phyloP scores from a whole-genome alignment of 1,139 yeast species.

The Geotrichum europaeum region DNA sequence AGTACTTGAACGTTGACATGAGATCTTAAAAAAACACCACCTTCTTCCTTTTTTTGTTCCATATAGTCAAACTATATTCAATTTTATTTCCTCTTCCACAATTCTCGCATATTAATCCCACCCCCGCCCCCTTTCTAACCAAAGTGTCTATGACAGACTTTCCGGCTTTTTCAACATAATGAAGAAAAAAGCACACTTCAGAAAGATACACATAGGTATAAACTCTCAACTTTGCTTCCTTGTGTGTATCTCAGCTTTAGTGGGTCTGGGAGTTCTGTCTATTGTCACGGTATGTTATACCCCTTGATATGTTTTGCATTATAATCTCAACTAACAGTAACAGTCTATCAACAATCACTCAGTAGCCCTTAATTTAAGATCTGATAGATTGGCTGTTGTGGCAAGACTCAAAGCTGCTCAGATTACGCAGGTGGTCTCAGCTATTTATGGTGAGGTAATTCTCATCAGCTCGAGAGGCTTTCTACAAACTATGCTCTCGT shows the following conservation, averaged over 20 bases:
- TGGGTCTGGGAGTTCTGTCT: constrained; percentile 65
- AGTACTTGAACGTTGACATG: too few relatives aligned
- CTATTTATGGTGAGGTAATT: constrained; percentile 54
- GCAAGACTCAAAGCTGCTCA: constrained; percentile 80
- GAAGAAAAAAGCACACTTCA: not conserved
- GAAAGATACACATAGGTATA: constrained; percentile 29
- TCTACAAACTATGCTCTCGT: constrained; percentile 28
- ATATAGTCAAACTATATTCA: too few relatives aligned
- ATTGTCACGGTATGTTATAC: constrained; percentile 49
- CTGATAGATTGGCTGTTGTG: constrained; percentile 67
- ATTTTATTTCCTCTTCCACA: too few relatives aligned
- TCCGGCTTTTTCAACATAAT: not conserved
- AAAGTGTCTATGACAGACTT: not conserved
- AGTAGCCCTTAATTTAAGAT: constrained; percentile 56
- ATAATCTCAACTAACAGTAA: not conserved
- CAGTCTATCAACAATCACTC: constrained; percentile 54
- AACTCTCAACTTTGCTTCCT: constrained; percentile 62
- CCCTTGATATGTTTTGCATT: constrained; percentile 10
- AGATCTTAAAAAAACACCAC: too few relatives aligned
- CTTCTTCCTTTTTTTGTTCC: too few relatives aligned
- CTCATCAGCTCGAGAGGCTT: constrained; percentile 28
- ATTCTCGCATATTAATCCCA: too few relatives aligned
- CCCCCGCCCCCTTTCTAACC: too few relatives aligned
- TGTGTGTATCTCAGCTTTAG: constrained; percentile 64
- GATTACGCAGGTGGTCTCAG: constrained; percentile 59